These are phyloP conservation scores for Suhomyces emberorum DNA, from an alignment of 805 yeast genomes.

Conservation along the genomic window DNA sequence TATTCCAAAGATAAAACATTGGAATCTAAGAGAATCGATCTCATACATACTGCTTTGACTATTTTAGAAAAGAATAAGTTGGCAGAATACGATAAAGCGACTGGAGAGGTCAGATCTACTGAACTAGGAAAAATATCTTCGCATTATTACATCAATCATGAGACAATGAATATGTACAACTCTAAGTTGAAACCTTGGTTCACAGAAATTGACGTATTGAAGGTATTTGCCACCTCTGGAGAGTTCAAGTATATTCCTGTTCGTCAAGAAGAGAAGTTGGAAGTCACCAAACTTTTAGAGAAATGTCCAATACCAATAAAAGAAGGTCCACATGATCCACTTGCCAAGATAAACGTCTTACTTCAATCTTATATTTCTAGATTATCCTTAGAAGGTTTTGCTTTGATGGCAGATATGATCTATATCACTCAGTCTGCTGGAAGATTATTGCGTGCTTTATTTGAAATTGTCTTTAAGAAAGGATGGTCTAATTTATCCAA, in stretches of 20 bases:
- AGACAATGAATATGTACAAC: slow-evolving; percentile 67
- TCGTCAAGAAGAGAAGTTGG: slow-evolving; percentile 80
- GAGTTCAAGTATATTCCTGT: slow-evolving; percentile 85
- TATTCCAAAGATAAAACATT: slow-evolving; percentile 51
- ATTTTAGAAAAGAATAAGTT: slow-evolving; percentile 56
- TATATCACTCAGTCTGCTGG: slow-evolving; percentile 93
- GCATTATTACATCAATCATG: slow-evolving; percentile 74
- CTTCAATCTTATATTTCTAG: slow-evolving; percentile 86
- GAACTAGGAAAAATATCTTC: slow-evolving; percentile 85
- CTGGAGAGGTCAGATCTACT: slow-evolving; percentile 43
- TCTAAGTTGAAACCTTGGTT: slow-evolving; percentile 60
- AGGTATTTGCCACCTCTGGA: slow-evolving; percentile 74
- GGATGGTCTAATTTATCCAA: slow-evolving; percentile 69
- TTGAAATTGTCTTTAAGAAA: slow-evolving; percentile 68
- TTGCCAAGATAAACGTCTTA: slow-evolving; percentile 74
- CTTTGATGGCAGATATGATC: slow-evolving; percentile 88
- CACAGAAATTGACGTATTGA: slow-evolving; percentile 68
- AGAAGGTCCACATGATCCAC: slow-evolving; percentile 65
- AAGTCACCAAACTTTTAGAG: slow-evolving; percentile 64
- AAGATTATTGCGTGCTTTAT: slow-evolving; percentile 79
- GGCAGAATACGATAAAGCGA: slow-evolving; percentile 50
- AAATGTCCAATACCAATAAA: slow-evolving; percentile 84
- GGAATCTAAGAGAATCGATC: slow-evolving; percentile 54
- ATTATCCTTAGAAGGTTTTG: slow-evolving; percentile 78
- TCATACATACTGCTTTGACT: slow-evolving; percentile 73